Conservation (phyloP, 345 rosid genomes). For the Ailanthus altissimus region DNA sequence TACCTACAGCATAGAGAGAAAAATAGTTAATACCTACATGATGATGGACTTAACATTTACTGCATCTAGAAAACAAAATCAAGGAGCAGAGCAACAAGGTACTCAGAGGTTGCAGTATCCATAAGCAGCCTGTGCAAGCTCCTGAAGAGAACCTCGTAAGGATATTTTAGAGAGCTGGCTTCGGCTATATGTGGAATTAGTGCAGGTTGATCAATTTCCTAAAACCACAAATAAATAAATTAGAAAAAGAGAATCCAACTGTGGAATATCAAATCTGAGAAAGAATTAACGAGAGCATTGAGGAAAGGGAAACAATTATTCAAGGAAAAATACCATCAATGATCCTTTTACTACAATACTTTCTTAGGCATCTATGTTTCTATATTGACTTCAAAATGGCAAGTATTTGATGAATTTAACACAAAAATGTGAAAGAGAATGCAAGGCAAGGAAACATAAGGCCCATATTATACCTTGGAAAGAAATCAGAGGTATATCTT, state of each 20-base stretch:
- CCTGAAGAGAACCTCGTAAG: slow-evolving; percentile 96
- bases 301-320: neutral
- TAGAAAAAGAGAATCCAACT: slow-evolving; percentile 17
- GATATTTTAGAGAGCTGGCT: slow-evolving; percentile 92
- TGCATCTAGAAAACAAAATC: slow-evolving; percentile 15
- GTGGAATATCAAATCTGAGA: slow-evolving; percentile 9
- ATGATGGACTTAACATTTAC: slow-evolving; percentile 11
- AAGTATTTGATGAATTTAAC: no score
- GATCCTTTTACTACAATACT: neutral
- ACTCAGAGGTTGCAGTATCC: slow-evolving; percentile 99
- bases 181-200: slow-evolving; percentile 98
- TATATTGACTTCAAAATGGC: no score
- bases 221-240: slow-evolving; percentile 24
- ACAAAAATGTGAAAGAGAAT: no score
- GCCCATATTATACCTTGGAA: neutral
- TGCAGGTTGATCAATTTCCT: slow-evolving; percentile 99
- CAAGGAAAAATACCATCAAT: neutral
- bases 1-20: slow-evolving; percentile 52
- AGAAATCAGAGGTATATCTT: neutral
- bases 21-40: slow-evolving; percentile 7
- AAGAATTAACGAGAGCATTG: neutral
- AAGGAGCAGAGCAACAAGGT: slow-evolving; percentile 36
- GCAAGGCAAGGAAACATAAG: no score
- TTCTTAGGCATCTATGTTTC: no score
- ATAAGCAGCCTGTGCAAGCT: slow-evolving; percentile 93